Evolutionary conservation across 768 basidiomycete species (phyloP), one percentile per base, ranked within the genome.

Genomic region (Pleurotus djamor): DNA sequence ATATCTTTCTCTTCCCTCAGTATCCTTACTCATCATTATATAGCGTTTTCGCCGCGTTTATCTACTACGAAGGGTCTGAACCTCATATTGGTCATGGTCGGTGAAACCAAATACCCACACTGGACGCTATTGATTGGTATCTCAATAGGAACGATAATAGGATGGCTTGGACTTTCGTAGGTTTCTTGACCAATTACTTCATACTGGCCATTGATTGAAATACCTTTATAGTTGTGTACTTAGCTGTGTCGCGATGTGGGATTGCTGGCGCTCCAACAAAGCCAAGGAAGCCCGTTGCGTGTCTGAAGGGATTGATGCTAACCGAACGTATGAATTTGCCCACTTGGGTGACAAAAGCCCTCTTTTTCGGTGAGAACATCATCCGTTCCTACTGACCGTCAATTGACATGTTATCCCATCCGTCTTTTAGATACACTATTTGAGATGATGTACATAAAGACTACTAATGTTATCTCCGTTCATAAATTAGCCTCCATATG

Each of bases 301-400:
- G 4, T 68, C 70, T 4, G 74, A 77, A 57, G 75, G 75, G 3
- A 80, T 87, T 52, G 73, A 75, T 5, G 71, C 73, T 12, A 72
- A 67, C 48, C 69, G 68, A 50, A 68, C 63, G 56, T 72, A 72
- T 4, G 76, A 82, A 41, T 85, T 80, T 62, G 70, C 66, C 36
- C 68, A 82, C 5, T 71, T 85, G 69, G 85, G 83, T 6, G 81
- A 82, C 58, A 71, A 77, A 38, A 83, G 81, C 58, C 85, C 85
- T 47, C 69, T 87, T 37, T 86, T 82, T 72, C 77, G 82, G 80
- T 81, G 28, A 10, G 49, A 16, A 48, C 21, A 28, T 28, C 16
- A n/a, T 12, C 28, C 14, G 21, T 28, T 16, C 16, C 9, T 28
- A 10, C 52, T 54, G 36, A 21, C 14, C 36, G 14, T 35, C 38